Conservation (phyloP, 495 filamentous ascomycete genomes). For the Neurospora tetraspora region DNA sequence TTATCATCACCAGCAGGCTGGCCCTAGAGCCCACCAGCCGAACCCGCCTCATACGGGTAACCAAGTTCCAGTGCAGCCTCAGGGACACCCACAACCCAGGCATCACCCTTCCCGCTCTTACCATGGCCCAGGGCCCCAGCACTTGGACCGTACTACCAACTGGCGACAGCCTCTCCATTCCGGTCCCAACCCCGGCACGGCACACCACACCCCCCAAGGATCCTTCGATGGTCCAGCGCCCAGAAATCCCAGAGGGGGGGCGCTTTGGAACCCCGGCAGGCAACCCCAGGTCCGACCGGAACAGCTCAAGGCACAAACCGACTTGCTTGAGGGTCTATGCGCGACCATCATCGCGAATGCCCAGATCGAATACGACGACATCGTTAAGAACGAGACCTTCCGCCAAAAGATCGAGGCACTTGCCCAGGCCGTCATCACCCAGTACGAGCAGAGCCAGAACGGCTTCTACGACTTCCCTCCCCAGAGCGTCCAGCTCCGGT, state of each 20-base stretch:
- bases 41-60: not conserved
- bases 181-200: conserved; percentile 2
- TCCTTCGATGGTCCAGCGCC: conserved; percentile 10
- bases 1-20: not conserved
- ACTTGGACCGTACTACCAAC: not conserved
- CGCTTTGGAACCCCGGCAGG: conserved; percentile 8
- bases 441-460: conserved; percentile 34
- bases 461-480: conserved; percentile 30
- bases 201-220: not conserved
- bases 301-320: conserved; percentile 32
- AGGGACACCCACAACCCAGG: conserved; percentile 4
- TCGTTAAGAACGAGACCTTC: conserved; percentile 53
- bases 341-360: conserved; percentile 28
- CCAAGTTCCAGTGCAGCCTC: not conserved
- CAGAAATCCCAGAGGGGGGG: conserved; percentile 1
- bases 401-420: conserved; percentile 45
- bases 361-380: conserved; percentile 43
- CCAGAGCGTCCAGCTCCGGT: conserved; percentile 46
- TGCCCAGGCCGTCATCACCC: conserved; percentile 42
- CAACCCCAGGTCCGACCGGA: conserved; percentile 17
- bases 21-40: not conserved
- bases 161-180: conserved; percentile 14
- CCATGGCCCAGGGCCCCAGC: conserved; percentile 13
- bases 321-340: conserved; percentile 37
- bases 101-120: conserved; percentile 23